Conservation (phyloP, 208 protist genomes). For the Acanthamoeba divionensis region DNA sequence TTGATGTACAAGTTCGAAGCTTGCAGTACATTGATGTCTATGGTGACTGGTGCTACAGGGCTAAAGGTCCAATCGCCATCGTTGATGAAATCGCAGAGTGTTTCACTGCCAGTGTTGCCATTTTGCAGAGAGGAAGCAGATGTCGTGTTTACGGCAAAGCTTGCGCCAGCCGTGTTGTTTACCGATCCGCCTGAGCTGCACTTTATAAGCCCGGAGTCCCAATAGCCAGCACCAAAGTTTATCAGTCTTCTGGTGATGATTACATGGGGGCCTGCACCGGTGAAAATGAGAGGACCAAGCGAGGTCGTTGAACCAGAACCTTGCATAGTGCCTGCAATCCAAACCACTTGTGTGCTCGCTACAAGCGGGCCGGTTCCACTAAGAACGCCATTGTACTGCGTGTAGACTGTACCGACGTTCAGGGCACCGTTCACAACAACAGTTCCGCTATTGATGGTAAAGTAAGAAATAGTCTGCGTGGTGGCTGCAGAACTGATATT, state of each 20-base stretch:
- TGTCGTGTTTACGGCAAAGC: constrained; percentile 9
- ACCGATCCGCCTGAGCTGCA: neutral
- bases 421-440: neutral
- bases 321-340: neutral
- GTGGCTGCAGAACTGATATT: neutral
- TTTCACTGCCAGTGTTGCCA: neutral
- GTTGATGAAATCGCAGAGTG: neutral
- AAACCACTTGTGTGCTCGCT: neutral
- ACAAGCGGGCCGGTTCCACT: neutral
- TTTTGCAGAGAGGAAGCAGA: neutral
- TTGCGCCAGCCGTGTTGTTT: neutral
- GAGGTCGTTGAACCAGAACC: neutral
- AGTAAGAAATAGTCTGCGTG: neutral
- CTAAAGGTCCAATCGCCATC: constrained; percentile 13
- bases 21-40: constrained; percentile 36
- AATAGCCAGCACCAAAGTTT: neutral
- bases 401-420: neutral
- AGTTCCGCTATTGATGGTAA: neutral
- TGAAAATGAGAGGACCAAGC: neutral
- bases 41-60: neutral
- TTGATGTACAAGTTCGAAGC: neutral
- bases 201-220: neutral
- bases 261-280: neutral
- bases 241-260: neutral
- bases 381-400: neutral